Base-by-base conservation (phyloP, 1,284 basidiomycete species). In the Trichosporon coremiiforme region DNA sequence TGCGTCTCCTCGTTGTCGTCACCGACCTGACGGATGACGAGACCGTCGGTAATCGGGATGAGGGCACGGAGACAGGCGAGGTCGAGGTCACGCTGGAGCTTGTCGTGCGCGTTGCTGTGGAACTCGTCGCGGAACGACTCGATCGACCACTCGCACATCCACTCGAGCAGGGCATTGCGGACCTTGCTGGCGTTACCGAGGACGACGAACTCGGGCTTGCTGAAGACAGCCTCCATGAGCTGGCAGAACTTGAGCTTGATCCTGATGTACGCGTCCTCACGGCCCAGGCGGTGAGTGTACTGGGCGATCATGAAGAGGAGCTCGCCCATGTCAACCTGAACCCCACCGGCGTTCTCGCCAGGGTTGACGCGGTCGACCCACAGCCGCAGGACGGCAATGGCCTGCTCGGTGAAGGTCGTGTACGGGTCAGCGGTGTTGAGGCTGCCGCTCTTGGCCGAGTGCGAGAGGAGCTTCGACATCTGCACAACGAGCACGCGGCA, bases 161-260 rank as follows among this genome's bases (percentile, higher is more conserved):
- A 86, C 74, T 94, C 91, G 20, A 93, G 84, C 20, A 93, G 86
- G 53, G 86, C 86, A 77, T 91, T 90, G n/a, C 91, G 87, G 8
- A 88, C 85, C 70, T 84, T 82, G 70, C 85, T 88, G 75, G 91
- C 90, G 79, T 90, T 91, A 7, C 89, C 88, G 70, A 91, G 82
- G 1, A 87, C 86, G 31, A 91, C 81, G 10, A 87, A 85, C 68
- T 90, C 89, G 0, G 86, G 85, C 31, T 89, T 88, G 53, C 86
- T 85, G 76, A 90, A 89, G 5, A 91, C 86, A 41, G 86, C 86
- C 73, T 92, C 91, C 74, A 89, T 89, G 62, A 95, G 86, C 50
- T 85, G 82, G 76, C 91, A 94, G 77, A 91, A 93, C 80, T 90
- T 92, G 78, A 88, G 85, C 78, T 91, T 90, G 75, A 92, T 85